Conservation (phyloP, 176 grass and related monocot species). For the Ananas comosus region DNA sequence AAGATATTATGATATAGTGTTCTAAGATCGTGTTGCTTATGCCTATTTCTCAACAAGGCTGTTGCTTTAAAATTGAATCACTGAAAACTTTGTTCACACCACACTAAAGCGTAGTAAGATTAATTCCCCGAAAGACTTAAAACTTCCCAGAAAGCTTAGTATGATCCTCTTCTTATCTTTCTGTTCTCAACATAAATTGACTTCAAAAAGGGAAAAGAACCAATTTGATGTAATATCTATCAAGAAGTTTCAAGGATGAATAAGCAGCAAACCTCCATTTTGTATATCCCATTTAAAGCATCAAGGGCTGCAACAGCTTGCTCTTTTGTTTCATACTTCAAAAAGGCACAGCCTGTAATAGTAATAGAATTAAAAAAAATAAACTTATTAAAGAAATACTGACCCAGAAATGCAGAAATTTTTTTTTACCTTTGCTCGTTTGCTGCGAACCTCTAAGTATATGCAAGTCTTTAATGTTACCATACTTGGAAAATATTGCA, state of each 20-base stretch:
- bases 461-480: constrained; percentile 93
- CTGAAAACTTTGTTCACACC: no score
- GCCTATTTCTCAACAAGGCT: no score
- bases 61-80: no score
- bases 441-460: constrained; percentile 95
- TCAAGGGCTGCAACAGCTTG: constrained; percentile 90
- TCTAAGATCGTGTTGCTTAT: no score
- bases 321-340: constrained; percentile 96
- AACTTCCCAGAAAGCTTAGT: no score
- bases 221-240: background rate
- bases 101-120: no score
- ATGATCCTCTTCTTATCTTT: no score
- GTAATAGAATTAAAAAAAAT: constrained; percentile 8
- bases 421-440: constrained; percentile 76
- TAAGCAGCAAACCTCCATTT: constrained; percentile 33
- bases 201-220: background rate
- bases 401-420: background rate
- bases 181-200: background rate
- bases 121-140: no score
- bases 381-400: constrained; percentile 9
- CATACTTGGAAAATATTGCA: constrained; percentile 70
- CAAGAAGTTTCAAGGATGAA: background rate
- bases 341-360: constrained; percentile 86
- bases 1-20: no score
- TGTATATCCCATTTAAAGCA: constrained; percentile 56